Conservation (phyloP, 164 flowering plant species). For the Macadamia integrifolia region DNA sequence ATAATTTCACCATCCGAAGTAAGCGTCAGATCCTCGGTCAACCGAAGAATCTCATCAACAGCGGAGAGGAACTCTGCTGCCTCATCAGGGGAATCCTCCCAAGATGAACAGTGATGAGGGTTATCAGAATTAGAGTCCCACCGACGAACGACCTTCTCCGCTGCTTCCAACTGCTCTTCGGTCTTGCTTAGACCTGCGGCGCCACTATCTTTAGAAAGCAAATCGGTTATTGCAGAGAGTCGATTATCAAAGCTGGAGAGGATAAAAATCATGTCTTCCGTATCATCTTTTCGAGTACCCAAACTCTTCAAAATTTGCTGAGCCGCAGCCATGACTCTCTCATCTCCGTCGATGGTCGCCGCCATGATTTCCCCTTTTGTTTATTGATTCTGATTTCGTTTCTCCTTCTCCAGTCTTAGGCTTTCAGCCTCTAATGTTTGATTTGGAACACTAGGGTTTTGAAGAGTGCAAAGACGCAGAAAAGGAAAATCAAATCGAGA, state of each 20-base stretch:
- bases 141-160: conserved; percentile 34
- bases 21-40: conserved; percentile 25
- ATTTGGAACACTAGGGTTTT: neutral
- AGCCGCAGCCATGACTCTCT: conserved; percentile 59
- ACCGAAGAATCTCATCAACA: conserved; percentile 41
- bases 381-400: neutral
- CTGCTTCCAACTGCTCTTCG: conserved; percentile 26
- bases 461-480: neutral
- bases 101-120: conserved; percentile 14
- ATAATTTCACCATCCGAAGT: conserved; percentile 10
- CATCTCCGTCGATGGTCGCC: conserved; percentile 42
- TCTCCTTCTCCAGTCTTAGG: neutral
- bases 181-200: neutral
- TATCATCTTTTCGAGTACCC: conserved; percentile 39
- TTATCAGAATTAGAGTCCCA: conserved; percentile 23
- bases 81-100: conserved; percentile 39
- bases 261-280: conserved; percentile 64
- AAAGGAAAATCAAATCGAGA: neutral
- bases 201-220: conserved; percentile 16
- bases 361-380: neutral
- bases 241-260: conserved; percentile 60
- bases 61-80: conserved; percentile 36
- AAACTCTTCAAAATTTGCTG: conserved; percentile 55
- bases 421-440: neutral
- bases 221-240: conserved; percentile 34